A percentile compares a stretch with the other conserved stretches of the same genome.
These are phyloP conservation scores for Parachaetomium inaequale DNA, from an alignment of 495 filamentous ascomycete genomes.

Conservation along the genomic window DNA sequence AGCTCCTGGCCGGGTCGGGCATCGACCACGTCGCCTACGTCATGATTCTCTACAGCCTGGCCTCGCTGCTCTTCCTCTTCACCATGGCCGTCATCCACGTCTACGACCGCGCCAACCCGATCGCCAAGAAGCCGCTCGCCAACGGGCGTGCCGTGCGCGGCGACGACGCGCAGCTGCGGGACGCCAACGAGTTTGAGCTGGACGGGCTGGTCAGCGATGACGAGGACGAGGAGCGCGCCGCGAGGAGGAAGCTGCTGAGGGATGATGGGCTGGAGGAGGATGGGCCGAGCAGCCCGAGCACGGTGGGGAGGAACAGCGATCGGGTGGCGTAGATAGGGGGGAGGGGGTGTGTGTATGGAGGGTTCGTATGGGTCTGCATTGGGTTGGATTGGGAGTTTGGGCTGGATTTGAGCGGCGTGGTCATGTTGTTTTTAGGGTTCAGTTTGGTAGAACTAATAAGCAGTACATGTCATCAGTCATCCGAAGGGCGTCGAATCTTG, in stretches of 20 bases:
- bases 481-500: too few relatives aligned
- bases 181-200: slow-evolving; percentile 88
- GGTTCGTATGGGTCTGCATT: not conserved
- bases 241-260: slow-evolving; percentile 38
- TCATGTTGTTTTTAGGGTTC: not conserved
- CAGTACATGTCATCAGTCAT: too few relatives aligned
- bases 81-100: slow-evolving; percentile 78
- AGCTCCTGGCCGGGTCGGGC: slow-evolving; percentile 62
- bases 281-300: slow-evolving; percentile 37
- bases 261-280: slow-evolving; percentile 32
- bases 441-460: too few relatives aligned
- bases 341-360: not conserved
- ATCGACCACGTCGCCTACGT: slow-evolving; percentile 90
- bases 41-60: slow-evolving; percentile 82
- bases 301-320: slow-evolving; percentile 35
- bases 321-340: slow-evolving; percentile 15
- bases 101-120: slow-evolving; percentile 59
- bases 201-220: slow-evolving; percentile 87
- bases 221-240: slow-evolving; percentile 55
- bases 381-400: not conserved
- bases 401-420: not conserved
- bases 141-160: slow-evolving; percentile 26
- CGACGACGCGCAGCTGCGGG: slow-evolving; percentile 52
- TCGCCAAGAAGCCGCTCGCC: slow-evolving; percentile 6
- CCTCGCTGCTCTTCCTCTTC: slow-evolving; percentile 88